Base-by-base conservation (phyloP, 371 early-diverging fungal species). In the Mucor velutinosus region DNA sequence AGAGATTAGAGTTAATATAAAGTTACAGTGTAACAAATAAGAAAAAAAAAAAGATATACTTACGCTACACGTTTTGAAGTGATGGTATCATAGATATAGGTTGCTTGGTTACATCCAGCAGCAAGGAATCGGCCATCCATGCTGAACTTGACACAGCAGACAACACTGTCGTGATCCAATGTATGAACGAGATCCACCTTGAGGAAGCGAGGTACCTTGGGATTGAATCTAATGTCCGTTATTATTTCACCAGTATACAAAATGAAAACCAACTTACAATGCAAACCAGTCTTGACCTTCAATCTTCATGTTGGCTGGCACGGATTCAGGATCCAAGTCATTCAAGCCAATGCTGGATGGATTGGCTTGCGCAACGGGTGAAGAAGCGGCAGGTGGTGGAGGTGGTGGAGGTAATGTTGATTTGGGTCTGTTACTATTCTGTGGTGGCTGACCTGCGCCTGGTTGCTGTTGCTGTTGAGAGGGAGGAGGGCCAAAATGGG, bases 131-230 rank as follows among this genome's bases (percentile, higher is more conserved):
- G 87, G 45, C 97, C 97, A 74, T 96, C 95, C 45, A 86, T 81
- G 62, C 95, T 95, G 73, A 96, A 97, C 63, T 91, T 90, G 41
- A 97, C 96, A 75, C 96, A 97, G 82, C 97, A 97, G 1, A 97
- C 97, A 7, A 97, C 97, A 67, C 89, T 88, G 32, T 64, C 63
- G 73, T 96, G 97, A 33, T 95, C 95, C 60, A 96, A 82, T n/a
- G 89, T 90, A 69, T 94, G 91, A 55, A 92, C 80, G 61, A 94
- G 77, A 62, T 94, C 93, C 5, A 96, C 92, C 65, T 91, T 86
- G 55, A 95, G 76, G 65, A 72, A 76, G 56, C 89, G 82, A 17
- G 84, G 85, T 12, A 89, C 79, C 74, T 89, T 92, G 8, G 89
- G 89, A 64, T 90, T 91, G 69, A 88, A 91, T 30, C 89, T 87